A percentile compares a stretch with the other conserved stretches of the same genome.
Conservation (phyloP, 2,329 filamentous ascomycete genomes). For the Scytalidium lignicola region DNA sequence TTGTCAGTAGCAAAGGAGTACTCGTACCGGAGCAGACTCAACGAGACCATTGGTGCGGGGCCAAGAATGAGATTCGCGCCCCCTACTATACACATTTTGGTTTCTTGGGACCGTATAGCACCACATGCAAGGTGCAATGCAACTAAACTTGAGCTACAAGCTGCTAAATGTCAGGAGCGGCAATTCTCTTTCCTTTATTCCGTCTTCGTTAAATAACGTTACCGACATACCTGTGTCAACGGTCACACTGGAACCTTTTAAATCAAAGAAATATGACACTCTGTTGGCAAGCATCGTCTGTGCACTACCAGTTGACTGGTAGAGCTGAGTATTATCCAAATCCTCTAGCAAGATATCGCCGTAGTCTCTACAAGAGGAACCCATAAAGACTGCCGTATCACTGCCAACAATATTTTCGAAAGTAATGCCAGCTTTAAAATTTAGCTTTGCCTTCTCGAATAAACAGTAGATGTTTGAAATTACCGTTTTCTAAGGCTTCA, state of each 20-base stretch:
- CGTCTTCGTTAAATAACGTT: too few relatives aligned
- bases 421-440: too few relatives aligned
- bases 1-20: background rate
- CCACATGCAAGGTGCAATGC: conserved; percentile 51
- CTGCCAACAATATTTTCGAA: too few relatives aligned
- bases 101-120: conserved; percentile 41
- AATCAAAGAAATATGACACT: conserved; percentile 18
- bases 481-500: conserved; percentile 8
- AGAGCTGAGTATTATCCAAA: conserved; percentile 15
- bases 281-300: conserved; percentile 9
- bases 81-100: conserved; percentile 14
- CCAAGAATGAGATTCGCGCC: too few relatives aligned
- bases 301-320: conserved; percentile 19
- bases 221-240: too few relatives aligned
- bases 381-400: background rate
- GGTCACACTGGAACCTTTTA: conserved; percentile 4
- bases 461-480: background rate
- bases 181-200: too few relatives aligned
- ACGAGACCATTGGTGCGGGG: conserved; percentile 4
- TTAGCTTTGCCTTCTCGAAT: background rate
- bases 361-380: background rate
- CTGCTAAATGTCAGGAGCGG: too few relatives aligned
- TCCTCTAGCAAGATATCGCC: background rate
- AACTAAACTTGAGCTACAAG: conserved; percentile 51
- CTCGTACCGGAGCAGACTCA: conserved; percentile 4